Evolutionary conservation across 2,329 filamentous ascomycete genomes (phyloP), one percentile per base, ranked within the genome.

Genomic region (Pestalotiopsis sp.): DNA sequence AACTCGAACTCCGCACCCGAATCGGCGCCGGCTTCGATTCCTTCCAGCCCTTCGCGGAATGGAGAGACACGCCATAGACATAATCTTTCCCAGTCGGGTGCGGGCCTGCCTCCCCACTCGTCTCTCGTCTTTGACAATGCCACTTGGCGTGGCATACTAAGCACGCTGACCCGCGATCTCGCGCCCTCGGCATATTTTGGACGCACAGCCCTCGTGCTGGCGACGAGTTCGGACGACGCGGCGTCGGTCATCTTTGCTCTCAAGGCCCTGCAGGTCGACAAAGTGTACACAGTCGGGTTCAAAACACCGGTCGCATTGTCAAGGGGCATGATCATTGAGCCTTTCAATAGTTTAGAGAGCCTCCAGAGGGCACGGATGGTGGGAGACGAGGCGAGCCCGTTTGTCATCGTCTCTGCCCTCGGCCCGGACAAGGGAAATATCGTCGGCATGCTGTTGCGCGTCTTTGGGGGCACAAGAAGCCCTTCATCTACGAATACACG

Each of bases 231-330:
- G 57, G 90, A 93, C 68, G 92, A 95, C 73, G 93, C 93, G 4
- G 91, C 93, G 2, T 91, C 92, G 0, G 88, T 91, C 1, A 91
- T 97, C 70, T 97, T 93, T 75, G 93, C 93, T 0, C 83, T 97
- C 69, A 90, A 90, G 73, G 92, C 91, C 52, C 86, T 97, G 36
- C 90, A 89, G 66, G 90, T 95, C 65, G 90, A 91, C 45, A 92
- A 93, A 68, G 92, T 97, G 52, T 95, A 95, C 79, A 95, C 93
- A 0, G 92, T 95, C 59, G 93, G 93, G 1, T 96, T 97, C 82
- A 90, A 88, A 75, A 90, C 88, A 70, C 80, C 88, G 71, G 76
- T 86, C 74, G 74, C 88, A 0, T 83, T 94, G n/a, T 88, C 90
- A 3, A 83, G 84, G 2, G 90, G 90, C 52, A 86, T 94, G 39